A percentile compares a stretch with the other conserved stretches of the same genome.
These are phyloP conservation scores for Chimonanthus salicifolius DNA, from an alignment of 164 flowering plant species.

Conservation along the genomic window DNA sequence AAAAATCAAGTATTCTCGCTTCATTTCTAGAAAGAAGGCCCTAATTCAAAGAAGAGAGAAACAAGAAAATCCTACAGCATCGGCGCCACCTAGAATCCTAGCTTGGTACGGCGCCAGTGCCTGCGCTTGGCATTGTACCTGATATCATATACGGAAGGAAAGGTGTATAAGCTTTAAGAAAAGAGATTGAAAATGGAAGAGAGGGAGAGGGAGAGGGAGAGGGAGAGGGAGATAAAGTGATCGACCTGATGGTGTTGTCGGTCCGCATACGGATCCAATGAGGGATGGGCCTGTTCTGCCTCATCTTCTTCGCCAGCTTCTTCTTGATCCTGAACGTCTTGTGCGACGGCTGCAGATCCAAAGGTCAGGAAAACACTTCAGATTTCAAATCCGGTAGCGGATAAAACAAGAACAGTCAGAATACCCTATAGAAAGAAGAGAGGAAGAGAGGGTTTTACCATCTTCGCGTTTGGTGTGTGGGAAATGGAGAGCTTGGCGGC, in stretches of 20 bases:
- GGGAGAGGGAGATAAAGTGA: not conserved
- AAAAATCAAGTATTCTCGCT: too few species aligned
- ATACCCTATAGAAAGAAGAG: too few species aligned
- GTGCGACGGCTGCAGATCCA: slow-evolving; percentile 16
- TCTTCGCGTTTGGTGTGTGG: too few species aligned
- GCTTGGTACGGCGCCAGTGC: slow-evolving; percentile 41
- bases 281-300: slow-evolving; percentile 22
- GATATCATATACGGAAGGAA: not conserved
- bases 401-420: too few species aligned
- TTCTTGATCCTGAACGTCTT: slow-evolving; percentile 23
- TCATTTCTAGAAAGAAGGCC: not conserved
- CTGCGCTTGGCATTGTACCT: slow-evolving; percentile 37
- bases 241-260: slow-evolving; percentile 19
- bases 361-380: not conserved
- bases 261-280: slow-evolving; percentile 24
- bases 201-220: not conserved
- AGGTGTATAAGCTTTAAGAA: not conserved
- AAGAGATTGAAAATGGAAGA: not conserved
- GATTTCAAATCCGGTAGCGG: too few species aligned
- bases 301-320: slow-evolving; percentile 24
- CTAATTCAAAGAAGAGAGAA: not conserved
- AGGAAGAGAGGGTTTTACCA: too few species aligned
- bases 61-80: too few species aligned
- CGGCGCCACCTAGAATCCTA: slow-evolving; percentile 11
- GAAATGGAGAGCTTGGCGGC: too few species aligned